These are phyloP conservation scores for Brassica balearica DNA, from an alignment of 441 rosid species.

Conservation along the genomic window DNA sequence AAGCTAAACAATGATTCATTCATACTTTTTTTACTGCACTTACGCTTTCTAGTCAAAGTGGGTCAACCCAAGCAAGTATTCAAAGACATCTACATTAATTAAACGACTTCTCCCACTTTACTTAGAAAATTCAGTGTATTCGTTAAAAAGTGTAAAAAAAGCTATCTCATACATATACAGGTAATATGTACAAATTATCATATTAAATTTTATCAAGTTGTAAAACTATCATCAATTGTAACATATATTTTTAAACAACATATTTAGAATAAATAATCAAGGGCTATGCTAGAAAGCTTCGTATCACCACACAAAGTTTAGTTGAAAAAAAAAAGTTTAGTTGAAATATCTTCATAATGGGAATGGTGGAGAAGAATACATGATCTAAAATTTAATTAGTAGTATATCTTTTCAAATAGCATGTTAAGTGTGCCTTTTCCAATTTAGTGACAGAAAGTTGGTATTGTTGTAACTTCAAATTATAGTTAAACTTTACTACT, in stretches of 20 bases:
- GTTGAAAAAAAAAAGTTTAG: neutral
- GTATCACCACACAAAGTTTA: neutral
- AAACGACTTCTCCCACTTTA: slow-evolving; percentile 9
- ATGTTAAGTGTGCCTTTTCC: neutral
- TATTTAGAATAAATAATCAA: neutral
- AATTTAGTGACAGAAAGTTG: neutral
- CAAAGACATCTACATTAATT: slow-evolving; percentile 4
- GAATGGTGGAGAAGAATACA: neutral
- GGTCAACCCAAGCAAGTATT: slow-evolving; percentile 32
- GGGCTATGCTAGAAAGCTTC: slow-evolving; percentile 1
- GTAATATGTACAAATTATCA: neutral
- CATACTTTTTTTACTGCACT: slow-evolving; percentile 24
- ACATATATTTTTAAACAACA: neutral
- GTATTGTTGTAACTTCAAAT: neutral
- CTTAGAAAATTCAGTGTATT: slow-evolving; percentile 14
- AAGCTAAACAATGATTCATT: slow-evolving; percentile 33
- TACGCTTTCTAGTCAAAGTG: slow-evolving; percentile 46
- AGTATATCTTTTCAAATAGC: neutral
- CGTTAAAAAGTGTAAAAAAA: neutral
- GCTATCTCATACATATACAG: neutral
- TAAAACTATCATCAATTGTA: neutral
- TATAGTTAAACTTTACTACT: neutral
- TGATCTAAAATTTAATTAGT: neutral
- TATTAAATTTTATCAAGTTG: slow-evolving; percentile 5
- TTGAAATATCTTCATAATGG: slow-evolving; percentile 3